Evolutionary conservation across 768 basidiomycete species (phyloP), one percentile per base, ranked within the genome.

Genomic region (Lactarius akahatsu): DNA sequence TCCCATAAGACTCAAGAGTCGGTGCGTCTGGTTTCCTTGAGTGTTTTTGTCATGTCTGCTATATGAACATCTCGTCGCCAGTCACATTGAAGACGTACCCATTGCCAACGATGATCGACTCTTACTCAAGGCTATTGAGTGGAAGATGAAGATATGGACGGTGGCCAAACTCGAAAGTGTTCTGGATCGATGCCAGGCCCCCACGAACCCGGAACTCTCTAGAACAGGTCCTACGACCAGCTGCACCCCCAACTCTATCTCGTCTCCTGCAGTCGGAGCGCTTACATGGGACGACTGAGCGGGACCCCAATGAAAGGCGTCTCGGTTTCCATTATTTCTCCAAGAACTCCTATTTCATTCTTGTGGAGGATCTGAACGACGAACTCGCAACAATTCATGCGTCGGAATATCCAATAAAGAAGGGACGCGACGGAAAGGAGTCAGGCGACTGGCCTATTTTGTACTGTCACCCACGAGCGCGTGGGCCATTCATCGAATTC

Each of bases 271-370:
- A 92, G 71, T 88, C 90, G 23, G 97, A 98, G 75, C 88, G 87
- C 67, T 76, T 92, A 50, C 86, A 93, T 69, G 97, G 97, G 56
- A 82, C 82, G 3, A 88, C 86, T 20, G 97, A 99, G 79, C 91
- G 96, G 56, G 97, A 99, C 77, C 89, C 93, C 1, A 88, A 85
- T 23, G 91, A 95, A 68, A 92, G 86, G 68, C 86, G 95, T 59
- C 88, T 90, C 69, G 94, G 96, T 76, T 93, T 86, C 73, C 85
- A 83, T 64, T 99, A 98, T 75, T 98, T 98, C 76, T 77, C 84
- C 20, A 85, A 86, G 50, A 81, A 82, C 50, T 85, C 83, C 60
- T 88, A 84, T 73, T 98, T 94, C 74, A 82, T 98, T 55, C 83
- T 98, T 54, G 85, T 98, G n/a, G 96, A 98, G 75, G 96, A 98